Percentiles rank a stretch among this genome's conserved stretches.
Conservation (phyloP, 2,329 filamentous ascomycete genomes). For the Alternaria hordeiaustralica region DNA sequence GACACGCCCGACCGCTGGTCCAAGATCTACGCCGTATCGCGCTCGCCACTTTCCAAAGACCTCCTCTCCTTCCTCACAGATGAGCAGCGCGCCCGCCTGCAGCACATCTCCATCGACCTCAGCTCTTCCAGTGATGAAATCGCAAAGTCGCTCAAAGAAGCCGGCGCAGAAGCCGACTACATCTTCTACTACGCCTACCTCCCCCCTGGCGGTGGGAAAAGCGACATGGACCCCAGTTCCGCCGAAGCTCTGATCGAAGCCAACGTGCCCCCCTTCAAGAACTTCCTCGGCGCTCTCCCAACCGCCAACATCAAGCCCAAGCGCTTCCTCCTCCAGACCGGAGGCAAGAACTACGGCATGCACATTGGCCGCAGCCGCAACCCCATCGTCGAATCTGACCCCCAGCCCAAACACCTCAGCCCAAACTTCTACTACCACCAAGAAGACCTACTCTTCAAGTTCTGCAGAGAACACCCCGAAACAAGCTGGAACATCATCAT, state of each 20-base stretch:
- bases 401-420: conserved; percentile 16
- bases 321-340: conserved; percentile 19
- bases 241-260: conserved; percentile 11
- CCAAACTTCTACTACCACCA: conserved; percentile 24
- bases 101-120: conserved; percentile 19
- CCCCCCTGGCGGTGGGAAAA: conserved; percentile 6
- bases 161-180: conserved; percentile 2
- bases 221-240: conserved; percentile 7
- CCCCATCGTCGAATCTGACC: conserved; percentile 19
- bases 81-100: conserved; percentile 14
- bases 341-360: conserved; percentile 19
- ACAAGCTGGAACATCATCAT: conserved; percentile 15
- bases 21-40: conserved; percentile 15
- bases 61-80: conserved; percentile 8
- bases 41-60: conserved; percentile 2
- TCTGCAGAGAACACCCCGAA: conserved; percentile 8
- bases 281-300: conserved; percentile 12
- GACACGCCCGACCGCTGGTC: conserved; percentile 17
- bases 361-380: conserved; percentile 17
- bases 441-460: conserved; percentile 12
- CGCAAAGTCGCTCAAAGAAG: conserved; percentile 7
- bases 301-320: conserved; percentile 12
- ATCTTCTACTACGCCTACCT: conserved; percentile 25
- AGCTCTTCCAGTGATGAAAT: conserved; percentile 6
- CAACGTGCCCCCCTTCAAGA: conserved; percentile 15